Evolutionary conservation across 331 rosid genomes (phyloP).

Genomic region (Acacia concinna): DNA sequence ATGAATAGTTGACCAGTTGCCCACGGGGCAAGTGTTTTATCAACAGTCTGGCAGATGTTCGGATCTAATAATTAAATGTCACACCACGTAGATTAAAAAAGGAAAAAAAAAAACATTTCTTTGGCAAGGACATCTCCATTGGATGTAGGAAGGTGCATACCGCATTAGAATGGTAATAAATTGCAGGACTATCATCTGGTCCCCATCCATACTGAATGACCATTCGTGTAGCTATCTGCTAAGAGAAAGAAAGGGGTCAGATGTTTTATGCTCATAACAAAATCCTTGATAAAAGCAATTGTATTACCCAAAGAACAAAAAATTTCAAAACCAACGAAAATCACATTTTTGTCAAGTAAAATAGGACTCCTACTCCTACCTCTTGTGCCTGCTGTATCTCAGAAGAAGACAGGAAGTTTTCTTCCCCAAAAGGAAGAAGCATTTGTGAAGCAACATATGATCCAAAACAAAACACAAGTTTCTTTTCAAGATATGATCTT

Average conservation of each 20-base stretch:
- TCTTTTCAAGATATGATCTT: slow-evolving; percentile 93
- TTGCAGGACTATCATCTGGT: slow-evolving; percentile 97
- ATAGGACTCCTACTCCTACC: slow-evolving; percentile 52
- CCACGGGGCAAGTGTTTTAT: slow-evolving; percentile 18
- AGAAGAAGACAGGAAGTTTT: slow-evolving; percentile 76
- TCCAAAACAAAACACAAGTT: slow-evolving; percentile 95
- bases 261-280: slow-evolving; percentile 14
- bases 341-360: slow-evolving; percentile 22
- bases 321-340: slow-evolving; percentile 31
- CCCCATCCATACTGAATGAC: slow-evolving; percentile 99
- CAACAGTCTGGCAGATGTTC: slow-evolving; percentile 11
- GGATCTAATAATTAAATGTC: slow-evolving; percentile 17
- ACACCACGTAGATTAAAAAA: slow-evolving; percentile 18
- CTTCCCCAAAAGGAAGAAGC: slow-evolving; percentile 97
- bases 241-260: background rate
- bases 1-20: background rate
- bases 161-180: slow-evolving; percentile 76
- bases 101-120: slow-evolving; percentile 2
- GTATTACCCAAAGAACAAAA: slow-evolving; percentile 18
- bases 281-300: slow-evolving; percentile 1
- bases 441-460: slow-evolving; percentile 87
- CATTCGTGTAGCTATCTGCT: slow-evolving; percentile 96
- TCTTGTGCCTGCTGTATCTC: slow-evolving; percentile 90
- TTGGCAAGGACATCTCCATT: slow-evolving; percentile 20
- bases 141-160: slow-evolving; percentile 53